Percentiles rank a stretch among this genome's conserved stretches.
These are phyloP conservation scores for Diplodia sapinea DNA, from an alignment of 2,329 filamentous ascomycete genomes.

Conservation along the genomic window DNA sequence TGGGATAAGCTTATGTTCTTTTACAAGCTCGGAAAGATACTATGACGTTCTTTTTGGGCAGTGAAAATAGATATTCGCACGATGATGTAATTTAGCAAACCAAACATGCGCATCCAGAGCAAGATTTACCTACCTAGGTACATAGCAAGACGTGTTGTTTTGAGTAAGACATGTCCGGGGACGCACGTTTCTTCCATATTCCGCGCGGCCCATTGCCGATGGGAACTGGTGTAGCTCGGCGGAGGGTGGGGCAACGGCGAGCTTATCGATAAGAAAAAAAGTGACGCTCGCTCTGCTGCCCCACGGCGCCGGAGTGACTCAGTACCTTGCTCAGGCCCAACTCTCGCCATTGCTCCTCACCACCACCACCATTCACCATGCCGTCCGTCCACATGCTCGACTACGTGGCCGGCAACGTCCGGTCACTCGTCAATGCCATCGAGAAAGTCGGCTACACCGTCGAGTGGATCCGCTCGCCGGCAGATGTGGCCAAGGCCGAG, in stretches of 20 bases:
- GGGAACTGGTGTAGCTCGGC: too few species aligned
- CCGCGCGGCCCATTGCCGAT: too few species aligned
- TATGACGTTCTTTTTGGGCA: too few species aligned
- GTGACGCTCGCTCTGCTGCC: slow-evolving; percentile 22
- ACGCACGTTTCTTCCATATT: too few species aligned
- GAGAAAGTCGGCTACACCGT: slow-evolving; percentile 93
- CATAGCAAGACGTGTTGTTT: background rate
- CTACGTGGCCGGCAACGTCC: slow-evolving; percentile 95
- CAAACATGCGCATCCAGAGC: too few species aligned
- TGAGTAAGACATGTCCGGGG: background rate
- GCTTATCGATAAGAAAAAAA: slow-evolving; percentile 30
- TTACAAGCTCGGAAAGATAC: too few species aligned
- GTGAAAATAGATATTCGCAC: too few species aligned
- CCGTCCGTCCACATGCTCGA: slow-evolving; percentile 80
- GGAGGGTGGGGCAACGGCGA: background rate
- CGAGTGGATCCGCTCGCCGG: slow-evolving; percentile 86
- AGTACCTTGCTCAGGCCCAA: background rate
- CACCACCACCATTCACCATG: slow-evolving; percentile 54
- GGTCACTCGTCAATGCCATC: slow-evolving; percentile 95
- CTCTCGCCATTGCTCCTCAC: background rate
- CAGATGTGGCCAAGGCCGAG: slow-evolving; percentile 83
- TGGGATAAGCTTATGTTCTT: too few species aligned
- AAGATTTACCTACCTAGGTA: too few species aligned
- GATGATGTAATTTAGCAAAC: too few species aligned
- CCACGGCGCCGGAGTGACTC: background rate